These are phyloP conservation scores for Kazachstania bromeliacearum DNA, from an alignment of 805 yeast genomes.

Conservation along the genomic window DNA sequence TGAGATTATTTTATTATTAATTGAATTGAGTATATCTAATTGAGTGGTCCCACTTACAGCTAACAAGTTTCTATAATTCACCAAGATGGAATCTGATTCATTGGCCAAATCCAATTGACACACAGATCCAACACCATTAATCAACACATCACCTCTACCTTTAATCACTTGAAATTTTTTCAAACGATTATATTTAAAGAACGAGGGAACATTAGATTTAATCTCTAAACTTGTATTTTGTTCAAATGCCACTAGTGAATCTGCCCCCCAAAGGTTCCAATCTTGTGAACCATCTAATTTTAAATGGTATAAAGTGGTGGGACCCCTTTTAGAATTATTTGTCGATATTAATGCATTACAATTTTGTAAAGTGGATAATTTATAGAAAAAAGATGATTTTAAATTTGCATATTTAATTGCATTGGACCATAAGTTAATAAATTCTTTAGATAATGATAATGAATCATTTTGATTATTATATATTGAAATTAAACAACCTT, in stretches of 20 bases:
- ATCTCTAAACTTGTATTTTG: slow-evolving; percentile 21
- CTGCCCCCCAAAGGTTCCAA: slow-evolving; percentile 25
- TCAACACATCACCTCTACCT: slow-evolving; percentile 27
- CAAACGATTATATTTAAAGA: neutral
- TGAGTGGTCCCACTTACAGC: slow-evolving; percentile 26
- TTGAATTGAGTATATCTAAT: slow-evolving; percentile 18
- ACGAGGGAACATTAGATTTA: slow-evolving; percentile 8
- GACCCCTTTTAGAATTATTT: slow-evolving; percentile 8
- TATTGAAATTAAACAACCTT: slow-evolving; percentile 23
- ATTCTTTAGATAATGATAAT: slow-evolving; percentile 10
- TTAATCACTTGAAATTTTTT: slow-evolving; percentile 14
- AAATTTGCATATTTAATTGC: slow-evolving; percentile 13
- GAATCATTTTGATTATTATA: slow-evolving; percentile 4
- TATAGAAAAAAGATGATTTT: slow-evolving; percentile 16
- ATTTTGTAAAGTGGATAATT: slow-evolving; percentile 7
- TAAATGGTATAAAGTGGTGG: slow-evolving; percentile 7
- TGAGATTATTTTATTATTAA: too few species aligned
- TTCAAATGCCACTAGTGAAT: slow-evolving; percentile 25
- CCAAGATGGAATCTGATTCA: slow-evolving; percentile 19
- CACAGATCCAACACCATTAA: slow-evolving; percentile 15
- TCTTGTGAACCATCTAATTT: slow-evolving; percentile 20
- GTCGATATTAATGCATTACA: slow-evolving; percentile 22
- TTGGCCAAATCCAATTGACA: slow-evolving; percentile 22
- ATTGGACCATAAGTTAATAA: slow-evolving; percentile 17
- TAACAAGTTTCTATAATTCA: slow-evolving; percentile 24